Evolutionary conservation across 2,329 filamentous ascomycete genomes (phyloP), one percentile per base, ranked within the genome.

Genomic region (Albifimbria verrucaria): DNA sequence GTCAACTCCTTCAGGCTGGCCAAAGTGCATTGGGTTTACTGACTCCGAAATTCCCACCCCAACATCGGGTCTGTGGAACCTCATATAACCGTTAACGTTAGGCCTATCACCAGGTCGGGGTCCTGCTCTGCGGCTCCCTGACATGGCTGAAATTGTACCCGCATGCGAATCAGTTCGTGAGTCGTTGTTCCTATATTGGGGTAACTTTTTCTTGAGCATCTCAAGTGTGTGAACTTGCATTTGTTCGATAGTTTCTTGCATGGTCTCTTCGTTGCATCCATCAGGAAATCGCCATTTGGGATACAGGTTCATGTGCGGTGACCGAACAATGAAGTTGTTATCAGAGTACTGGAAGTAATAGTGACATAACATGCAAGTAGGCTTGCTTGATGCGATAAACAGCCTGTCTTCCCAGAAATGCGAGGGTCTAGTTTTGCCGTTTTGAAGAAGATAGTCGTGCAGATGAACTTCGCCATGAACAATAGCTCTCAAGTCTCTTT

Each of bases 301-400:
- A 52, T 73, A 72, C 1, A 72, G 48, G 9, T 72, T 73, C 3
- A 57, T 20, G 48, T 72, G 71, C 5, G 64, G 50, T 2, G 56
- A 26, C 3, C 66, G 60, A 4, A 68, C 57, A 3, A 50, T 22
- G 3, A 60, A 51, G n/a, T 66, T 60, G 1, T 55, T 54, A 0
- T 11, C 15, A 1, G 50, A 47, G 2, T 36, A 18, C 0, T 41
- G 21, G 18, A 73, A 68, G 25, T 71, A 72, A 23, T 64, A 62
- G 2, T 59, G 22, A 22, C 71, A 73, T 2, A 72, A 62, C 0
- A 62, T 57, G 42, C 71, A 73, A 0, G 66, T 65, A 0, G 67
- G 69, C 53, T 73, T 72, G 60, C 67, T 71, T 23, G 57, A 57
- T 7, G 66, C 70, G 7, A 74, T 69, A 46, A 70, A 73, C 10